These are phyloP conservation scores for Fraxinus angustifolia DNA, from an alignment of 305 asterid genomes.

Conservation along the genomic window DNA sequence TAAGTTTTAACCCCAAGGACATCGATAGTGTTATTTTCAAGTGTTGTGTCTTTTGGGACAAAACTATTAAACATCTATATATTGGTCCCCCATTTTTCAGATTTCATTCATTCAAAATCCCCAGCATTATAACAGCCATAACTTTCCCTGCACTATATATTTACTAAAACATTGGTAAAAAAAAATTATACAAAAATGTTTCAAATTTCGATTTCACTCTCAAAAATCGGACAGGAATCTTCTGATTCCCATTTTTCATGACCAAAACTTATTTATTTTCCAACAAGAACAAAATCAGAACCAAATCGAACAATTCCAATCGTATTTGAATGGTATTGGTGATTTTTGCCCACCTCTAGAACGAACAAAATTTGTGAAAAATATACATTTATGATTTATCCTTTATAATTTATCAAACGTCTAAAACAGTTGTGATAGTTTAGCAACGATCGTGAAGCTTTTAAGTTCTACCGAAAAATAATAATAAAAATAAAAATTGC, in stretches of 20 bases:
- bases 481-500: too few relatives aligned
- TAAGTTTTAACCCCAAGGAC: neutral
- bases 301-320: neutral
- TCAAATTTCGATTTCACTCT: neutral
- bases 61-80: neutral
- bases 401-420: neutral
- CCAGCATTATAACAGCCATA: neutral
- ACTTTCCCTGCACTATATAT: neutral
- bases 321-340: neutral
- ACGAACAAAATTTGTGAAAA: neutral
- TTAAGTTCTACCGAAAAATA: too few relatives aligned
- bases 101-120: neutral
- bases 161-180: neutral
- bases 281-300: too few relatives aligned
- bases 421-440: too few relatives aligned
- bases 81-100: neutral
- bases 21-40: neutral
- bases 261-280: neutral
- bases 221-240: neutral
- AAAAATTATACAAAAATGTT: neutral
- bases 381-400: neutral
- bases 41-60: neutral
- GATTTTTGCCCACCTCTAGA: neutral
- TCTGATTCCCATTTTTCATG: neutral
- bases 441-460: too few relatives aligned